These are phyloP conservation scores for Backusella australiensis DNA, from an alignment of 192 early-diverging fungal species.

Conservation along the genomic window DNA sequence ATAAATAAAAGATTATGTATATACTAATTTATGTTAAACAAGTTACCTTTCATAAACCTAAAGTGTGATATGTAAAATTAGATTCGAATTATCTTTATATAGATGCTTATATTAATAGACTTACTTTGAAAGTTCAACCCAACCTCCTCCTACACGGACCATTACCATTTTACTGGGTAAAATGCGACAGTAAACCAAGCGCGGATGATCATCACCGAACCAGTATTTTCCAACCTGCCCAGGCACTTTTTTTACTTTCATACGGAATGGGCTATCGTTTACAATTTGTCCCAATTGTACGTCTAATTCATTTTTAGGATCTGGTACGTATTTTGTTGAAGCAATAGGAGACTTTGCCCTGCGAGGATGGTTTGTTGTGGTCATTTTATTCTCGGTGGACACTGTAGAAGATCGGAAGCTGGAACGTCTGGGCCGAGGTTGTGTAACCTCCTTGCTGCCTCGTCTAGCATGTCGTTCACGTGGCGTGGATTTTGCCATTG, in stretches of 20 bases:
- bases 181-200: constrained; percentile 62
- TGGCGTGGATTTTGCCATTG: constrained; percentile 16
- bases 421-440: background rate
- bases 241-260: constrained; percentile 46
- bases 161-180: constrained; percentile 59
- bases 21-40: background rate
- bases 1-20: background rate
- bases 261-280: constrained; percentile 50
- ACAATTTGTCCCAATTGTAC: constrained; percentile 56
- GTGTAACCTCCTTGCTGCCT: background rate
- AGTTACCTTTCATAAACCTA: constrained; percentile 29
- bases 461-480: background rate
- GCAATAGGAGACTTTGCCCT: constrained; percentile 10
- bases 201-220: constrained; percentile 65
- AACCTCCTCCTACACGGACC: constrained; percentile 69
- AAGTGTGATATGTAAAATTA: background rate
- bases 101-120: background rate
- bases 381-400: constrained; percentile 17
- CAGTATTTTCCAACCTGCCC: constrained; percentile 61
- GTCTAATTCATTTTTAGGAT: constrained; percentile 54
- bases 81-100: background rate
- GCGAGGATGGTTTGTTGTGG: background rate
- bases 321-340: constrained; percentile 22
- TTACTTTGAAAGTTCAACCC: constrained; percentile 44
- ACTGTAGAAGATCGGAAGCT: constrained; percentile 15